Evolutionary conservation across 345 rosid genomes (phyloP).

Genomic region (Nasturtium officinale): DNA sequence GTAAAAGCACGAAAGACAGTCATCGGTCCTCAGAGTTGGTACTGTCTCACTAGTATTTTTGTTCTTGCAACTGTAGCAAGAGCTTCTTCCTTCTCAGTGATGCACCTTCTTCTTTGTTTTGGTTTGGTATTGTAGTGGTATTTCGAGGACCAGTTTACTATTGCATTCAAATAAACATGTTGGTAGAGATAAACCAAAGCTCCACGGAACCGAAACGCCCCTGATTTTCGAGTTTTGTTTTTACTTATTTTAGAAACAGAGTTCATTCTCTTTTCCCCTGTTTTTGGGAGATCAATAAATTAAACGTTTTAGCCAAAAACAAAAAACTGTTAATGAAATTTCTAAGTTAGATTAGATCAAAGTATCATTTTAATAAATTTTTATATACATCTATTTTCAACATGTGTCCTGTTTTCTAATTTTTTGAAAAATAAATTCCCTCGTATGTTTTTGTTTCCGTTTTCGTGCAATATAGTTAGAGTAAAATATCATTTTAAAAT

Average conservation of each 20-base stretch:
- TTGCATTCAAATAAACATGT: slow-evolving; percentile 19
- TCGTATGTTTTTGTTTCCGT: no score
- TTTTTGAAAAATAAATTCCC: no score
- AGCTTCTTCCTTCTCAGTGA: slow-evolving; percentile 11
- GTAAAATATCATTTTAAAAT: no score
- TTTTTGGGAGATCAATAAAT: no score
- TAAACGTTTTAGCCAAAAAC: not conserved
- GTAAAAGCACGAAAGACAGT: slow-evolving; percentile 51
- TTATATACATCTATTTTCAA: no score
- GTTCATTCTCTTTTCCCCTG: not conserved
- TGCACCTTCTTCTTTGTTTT: slow-evolving; percentile 18
- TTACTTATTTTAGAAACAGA: not conserved
- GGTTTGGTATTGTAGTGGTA: slow-evolving; percentile 24
- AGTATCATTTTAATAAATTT: no score
- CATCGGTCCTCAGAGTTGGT: slow-evolving; percentile 32
- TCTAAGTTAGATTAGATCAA: no score
- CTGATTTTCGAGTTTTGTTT: not conserved
- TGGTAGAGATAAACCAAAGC: slow-evolving; percentile 7
- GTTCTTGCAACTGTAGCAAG: not conserved
- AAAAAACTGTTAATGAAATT: not conserved
- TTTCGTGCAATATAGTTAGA: no score
- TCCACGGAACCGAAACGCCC: not conserved
- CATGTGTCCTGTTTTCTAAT: no score
- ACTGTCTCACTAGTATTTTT: slow-evolving; percentile 21
- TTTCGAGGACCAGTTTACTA: slow-evolving; percentile 8